A percentile compares a stretch with the other conserved stretches of the same genome.
phyloP scores from a whole-genome alignment of 441 rosid species.

The Adansonia gregorii region DNA sequence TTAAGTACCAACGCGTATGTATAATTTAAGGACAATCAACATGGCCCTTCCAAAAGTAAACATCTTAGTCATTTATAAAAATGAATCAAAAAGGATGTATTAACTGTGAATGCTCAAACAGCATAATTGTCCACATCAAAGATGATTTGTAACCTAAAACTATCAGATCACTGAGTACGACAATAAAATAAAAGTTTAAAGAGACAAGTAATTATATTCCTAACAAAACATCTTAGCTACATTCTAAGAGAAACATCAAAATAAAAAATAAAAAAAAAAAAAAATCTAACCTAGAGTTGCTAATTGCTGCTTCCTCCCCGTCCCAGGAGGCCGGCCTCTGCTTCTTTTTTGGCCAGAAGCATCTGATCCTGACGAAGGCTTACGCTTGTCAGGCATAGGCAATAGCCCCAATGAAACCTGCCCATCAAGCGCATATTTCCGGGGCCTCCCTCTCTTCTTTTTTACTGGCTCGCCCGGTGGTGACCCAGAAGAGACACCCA shows the following conservation, averaged over 20 bases:
- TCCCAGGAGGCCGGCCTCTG: slow-evolving; percentile 96
- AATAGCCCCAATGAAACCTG: slow-evolving; percentile 86
- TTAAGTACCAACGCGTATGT: neutral
- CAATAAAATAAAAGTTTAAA: slow-evolving; percentile 7
- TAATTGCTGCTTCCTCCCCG: slow-evolving; percentile 93
- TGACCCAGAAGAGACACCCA: slow-evolving; percentile 56
- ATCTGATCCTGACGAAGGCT: slow-evolving; percentile 58
- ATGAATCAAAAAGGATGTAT: neutral
- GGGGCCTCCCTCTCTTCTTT: slow-evolving; percentile 98
- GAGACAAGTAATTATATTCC: neutral
- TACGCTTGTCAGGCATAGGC: slow-evolving; percentile 58
- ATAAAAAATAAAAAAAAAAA: slow-evolving; percentile 24
- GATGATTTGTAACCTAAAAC: neutral
- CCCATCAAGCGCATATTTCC: slow-evolving; percentile 42
- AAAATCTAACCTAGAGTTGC: slow-evolving; percentile 73
- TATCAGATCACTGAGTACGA: slow-evolving; percentile 11
- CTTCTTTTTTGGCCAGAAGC: slow-evolving; percentile 59
- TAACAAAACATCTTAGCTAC: slow-evolving; percentile 13
- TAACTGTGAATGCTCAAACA: neutral
- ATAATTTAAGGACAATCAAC: neutral
- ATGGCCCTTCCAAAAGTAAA: neutral
- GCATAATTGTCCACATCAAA: neutral
- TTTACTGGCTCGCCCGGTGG: slow-evolving; percentile 62
- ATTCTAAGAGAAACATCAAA: slow-evolving; percentile 25
- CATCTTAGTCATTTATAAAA: neutral